Evolutionary conservation across 306 rosid genomes (phyloP).

Genomic region (Trifolium fragiferum): DNA sequence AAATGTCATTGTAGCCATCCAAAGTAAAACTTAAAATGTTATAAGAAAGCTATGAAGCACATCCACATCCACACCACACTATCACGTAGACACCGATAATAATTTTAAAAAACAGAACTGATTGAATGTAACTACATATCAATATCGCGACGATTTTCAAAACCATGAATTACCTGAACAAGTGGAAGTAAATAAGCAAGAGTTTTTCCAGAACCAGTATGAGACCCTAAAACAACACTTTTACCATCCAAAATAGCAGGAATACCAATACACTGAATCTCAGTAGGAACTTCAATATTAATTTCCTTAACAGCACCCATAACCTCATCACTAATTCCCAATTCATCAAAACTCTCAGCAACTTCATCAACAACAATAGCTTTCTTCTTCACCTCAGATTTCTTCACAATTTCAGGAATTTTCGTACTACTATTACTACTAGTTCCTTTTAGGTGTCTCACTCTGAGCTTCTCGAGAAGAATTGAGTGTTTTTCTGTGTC

Average conservation of each 20-base stretch:
- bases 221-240: slow-evolving; percentile 92
- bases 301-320: slow-evolving; percentile 79
- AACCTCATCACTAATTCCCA: slow-evolving; percentile 78
- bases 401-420: neutral
- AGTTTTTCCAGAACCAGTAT: slow-evolving; percentile 97
- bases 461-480: slow-evolving; percentile 76
- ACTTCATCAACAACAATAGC: slow-evolving; percentile 1
- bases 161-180: slow-evolving; percentile 67
- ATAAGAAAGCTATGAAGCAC: neutral
- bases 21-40: neutral
- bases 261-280: slow-evolving; percentile 88
- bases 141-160: no score
- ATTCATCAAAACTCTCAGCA: slow-evolving; percentile 57
- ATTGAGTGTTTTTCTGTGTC: slow-evolving; percentile 63
- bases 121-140: neutral
- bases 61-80: neutral
- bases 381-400: slow-evolving; percentile 33
- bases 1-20: neutral
- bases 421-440: no score
- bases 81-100: neutral
- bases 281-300: slow-evolving; percentile 84
- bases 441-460: slow-evolving; percentile 48
- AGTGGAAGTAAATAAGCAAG: slow-evolving; percentile 93
- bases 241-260: slow-evolving; percentile 83
- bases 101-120: neutral